Base-by-base conservation (phyloP, 495 filamentous ascomycete genomes). In the Penicillium odoratum region DNA sequence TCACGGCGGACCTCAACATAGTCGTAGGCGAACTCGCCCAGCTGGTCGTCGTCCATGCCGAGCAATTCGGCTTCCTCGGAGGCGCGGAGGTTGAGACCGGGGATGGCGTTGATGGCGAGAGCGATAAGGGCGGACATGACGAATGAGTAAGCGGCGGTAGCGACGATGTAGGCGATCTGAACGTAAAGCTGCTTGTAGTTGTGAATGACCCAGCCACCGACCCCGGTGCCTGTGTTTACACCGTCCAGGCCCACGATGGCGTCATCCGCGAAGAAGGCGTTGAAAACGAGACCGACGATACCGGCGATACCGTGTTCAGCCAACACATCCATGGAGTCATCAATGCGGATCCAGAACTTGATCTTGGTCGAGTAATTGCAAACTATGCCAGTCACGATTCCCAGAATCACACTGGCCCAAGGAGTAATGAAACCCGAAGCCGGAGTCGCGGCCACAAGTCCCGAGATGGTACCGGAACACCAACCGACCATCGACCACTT, bases 401-500 rank as follows among this genome's bases (percentile, higher is more conserved):
- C 94, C 38, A 97, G 83, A 57, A 93, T 74, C 61, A 98, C 84
- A 63, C 88, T 89, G 16, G 86, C 93, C 89, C 94, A 97, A 10
- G 94, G 92, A 31, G 90, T 84, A 68, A 98, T 89, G 75, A 85
- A 90, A 53, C 91, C 91, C 28, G 90, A 91, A 7, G 91, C 91
- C 7, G 91, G 91, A n/a, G 91, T 95, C 13, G 92, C 92, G 51
- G 91, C 91, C 29, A 98, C 94, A 29, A 95, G 85, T 49, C 91
- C 91, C 0, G 89, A 91, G 70, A 95, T 95, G 62, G 88, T 86
- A 47, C 94, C 94, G 26, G 94, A 98, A 75, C 94, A 98, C 90
- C 94, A 97, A 53, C 94, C 94, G 65, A 98, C 94, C 83, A 98
- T 96, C 3, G 93, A 97, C 94, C 94, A 98, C 79, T 98, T 98